Percentiles rank a stretch among this genome's conserved stretches.
These are phyloP conservation scores for Multifurca ochricompacta DNA, from an alignment of 768 basidiomycete genomes.

Conservation along the genomic window DNA sequence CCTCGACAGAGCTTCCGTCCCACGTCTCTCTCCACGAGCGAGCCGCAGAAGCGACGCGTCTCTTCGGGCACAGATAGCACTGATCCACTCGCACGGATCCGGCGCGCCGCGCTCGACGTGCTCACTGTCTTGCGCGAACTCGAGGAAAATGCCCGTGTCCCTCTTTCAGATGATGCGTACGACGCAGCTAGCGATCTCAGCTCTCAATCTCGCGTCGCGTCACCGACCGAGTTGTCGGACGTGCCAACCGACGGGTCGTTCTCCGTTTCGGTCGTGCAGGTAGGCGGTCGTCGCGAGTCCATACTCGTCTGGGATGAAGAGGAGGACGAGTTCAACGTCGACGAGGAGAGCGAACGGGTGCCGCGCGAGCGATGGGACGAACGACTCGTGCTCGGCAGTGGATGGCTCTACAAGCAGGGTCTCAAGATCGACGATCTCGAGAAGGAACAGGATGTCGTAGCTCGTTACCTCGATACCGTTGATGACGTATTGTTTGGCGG, in stretches of 20 bases:
- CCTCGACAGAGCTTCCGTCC: slow-evolving; percentile 43
- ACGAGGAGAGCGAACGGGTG: slow-evolving; percentile 38
- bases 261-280: slow-evolving; percentile 61
- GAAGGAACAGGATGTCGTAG: slow-evolving; percentile 51
- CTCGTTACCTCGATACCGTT: slow-evolving; percentile 64
- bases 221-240: slow-evolving; percentile 31
- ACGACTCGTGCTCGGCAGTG: slow-evolving; percentile 67
- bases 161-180: slow-evolving; percentile 75
- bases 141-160: slow-evolving; percentile 71
- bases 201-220: slow-evolving; percentile 36
- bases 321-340: slow-evolving; percentile 38
- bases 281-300: slow-evolving; percentile 53
- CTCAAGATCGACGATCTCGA: slow-evolving; percentile 43
- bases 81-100: slow-evolving; percentile 62
- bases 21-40: slow-evolving; percentile 32
- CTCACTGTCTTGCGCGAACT: slow-evolving; percentile 70
- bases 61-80: slow-evolving; percentile 31
- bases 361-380: slow-evolving; percentile 74
- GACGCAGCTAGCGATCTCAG: slow-evolving; percentile 66
- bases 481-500: slow-evolving; percentile 73
- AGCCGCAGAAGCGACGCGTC: slow-evolving; percentile 30
- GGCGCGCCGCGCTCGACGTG: slow-evolving; percentile 77
- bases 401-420: slow-evolving; percentile 75
- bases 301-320: slow-evolving; percentile 83
- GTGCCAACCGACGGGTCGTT: slow-evolving; percentile 47